phyloP scores from a whole-genome alignment of 2,329 filamentous ascomycete species.

The Aaosphaeria arxii region DNA sequence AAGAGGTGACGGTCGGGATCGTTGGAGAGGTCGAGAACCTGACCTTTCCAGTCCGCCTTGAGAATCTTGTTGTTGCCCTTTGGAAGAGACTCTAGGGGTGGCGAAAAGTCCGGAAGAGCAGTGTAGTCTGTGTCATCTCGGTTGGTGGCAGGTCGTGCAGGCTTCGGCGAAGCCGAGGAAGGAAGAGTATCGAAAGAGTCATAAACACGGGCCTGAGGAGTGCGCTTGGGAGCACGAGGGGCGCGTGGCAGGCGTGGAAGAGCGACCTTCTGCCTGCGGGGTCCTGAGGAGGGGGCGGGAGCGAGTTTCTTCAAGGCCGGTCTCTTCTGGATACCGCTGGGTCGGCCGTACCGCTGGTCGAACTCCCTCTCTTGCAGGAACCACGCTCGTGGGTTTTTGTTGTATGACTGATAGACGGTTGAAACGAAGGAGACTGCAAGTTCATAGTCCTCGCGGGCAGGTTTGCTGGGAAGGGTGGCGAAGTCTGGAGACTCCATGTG shows the following conservation, averaged over 20 bases:
- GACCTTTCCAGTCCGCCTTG: constrained; percentile 86
- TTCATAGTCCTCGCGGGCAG: constrained; percentile 36
- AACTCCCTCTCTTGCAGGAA: constrained; percentile 48
- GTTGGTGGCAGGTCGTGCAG: constrained; percentile 53
- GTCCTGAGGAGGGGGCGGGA: constrained; percentile 32
- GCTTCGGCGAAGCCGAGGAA: constrained; percentile 32
- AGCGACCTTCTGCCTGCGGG: constrained; percentile 31
- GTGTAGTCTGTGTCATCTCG: constrained; percentile 81
- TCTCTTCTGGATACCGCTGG: constrained; percentile 40
- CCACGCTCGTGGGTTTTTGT: constrained; percentile 42
- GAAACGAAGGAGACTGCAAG: constrained; percentile 30
- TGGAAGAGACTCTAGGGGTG: constrained; percentile 64
- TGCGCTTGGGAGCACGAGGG: constrained; percentile 33
- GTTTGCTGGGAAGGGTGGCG: constrained; percentile 26
- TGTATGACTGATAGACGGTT: constrained; percentile 27
- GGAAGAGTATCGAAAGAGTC: constrained; percentile 36
- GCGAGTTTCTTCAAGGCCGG: constrained; percentile 34
- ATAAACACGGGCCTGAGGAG: constrained; percentile 24
- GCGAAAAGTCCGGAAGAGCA: constrained; percentile 69
- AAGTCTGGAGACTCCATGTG: constrained; percentile 34
- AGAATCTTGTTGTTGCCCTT: constrained; percentile 63
- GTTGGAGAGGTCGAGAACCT: constrained; percentile 69
- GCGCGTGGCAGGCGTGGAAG: constrained; percentile 29
- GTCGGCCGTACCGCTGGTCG: constrained; percentile 46
- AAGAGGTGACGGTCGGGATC: constrained; percentile 64